Conservation (phyloP, 2,329 filamentous ascomycete species). For the Venturia oleaginea region DNA sequence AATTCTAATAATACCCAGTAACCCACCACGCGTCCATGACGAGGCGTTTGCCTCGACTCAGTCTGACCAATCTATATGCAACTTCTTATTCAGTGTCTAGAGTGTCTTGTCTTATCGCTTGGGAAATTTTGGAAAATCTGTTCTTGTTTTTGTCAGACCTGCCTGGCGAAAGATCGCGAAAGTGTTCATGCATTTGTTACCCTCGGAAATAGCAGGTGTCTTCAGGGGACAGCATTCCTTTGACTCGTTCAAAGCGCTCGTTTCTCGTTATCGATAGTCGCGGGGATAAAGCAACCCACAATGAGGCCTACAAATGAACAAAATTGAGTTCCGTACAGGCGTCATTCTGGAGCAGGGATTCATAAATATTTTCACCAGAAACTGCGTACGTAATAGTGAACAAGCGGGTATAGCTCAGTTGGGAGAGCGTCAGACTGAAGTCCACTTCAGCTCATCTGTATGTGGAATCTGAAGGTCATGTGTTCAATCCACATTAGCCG, state of each 20-base stretch:
- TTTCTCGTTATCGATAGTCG: too few species aligned
- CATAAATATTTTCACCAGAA: too few species aligned
- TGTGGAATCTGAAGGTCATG: constrained; percentile 7
- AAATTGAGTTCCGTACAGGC: too few species aligned
- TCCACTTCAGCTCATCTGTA: background rate
- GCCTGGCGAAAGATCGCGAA: background rate
- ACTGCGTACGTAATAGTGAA: too few species aligned
- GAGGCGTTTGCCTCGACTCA: background rate
- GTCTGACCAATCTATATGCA: background rate
- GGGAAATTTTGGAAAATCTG: too few species aligned
- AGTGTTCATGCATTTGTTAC: too few species aligned
- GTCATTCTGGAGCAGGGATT: too few species aligned
- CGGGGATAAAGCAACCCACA: too few species aligned
- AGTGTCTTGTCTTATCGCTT: background rate
- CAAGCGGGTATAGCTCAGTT: constrained; percentile 11
- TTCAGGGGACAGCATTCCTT: too few species aligned
- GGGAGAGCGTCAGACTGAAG: constrained; percentile 12
- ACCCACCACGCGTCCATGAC: background rate
- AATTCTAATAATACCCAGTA: background rate
- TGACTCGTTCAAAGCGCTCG: too few species aligned
- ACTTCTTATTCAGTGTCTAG: background rate
- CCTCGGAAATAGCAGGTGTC: too few species aligned
- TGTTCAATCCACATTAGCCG: constrained; percentile 11
- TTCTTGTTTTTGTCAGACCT: background rate
- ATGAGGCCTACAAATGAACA: too few species aligned